Conservation (phyloP, 2,329 filamentous ascomycete species). For the Penicillium sp. region DNA sequence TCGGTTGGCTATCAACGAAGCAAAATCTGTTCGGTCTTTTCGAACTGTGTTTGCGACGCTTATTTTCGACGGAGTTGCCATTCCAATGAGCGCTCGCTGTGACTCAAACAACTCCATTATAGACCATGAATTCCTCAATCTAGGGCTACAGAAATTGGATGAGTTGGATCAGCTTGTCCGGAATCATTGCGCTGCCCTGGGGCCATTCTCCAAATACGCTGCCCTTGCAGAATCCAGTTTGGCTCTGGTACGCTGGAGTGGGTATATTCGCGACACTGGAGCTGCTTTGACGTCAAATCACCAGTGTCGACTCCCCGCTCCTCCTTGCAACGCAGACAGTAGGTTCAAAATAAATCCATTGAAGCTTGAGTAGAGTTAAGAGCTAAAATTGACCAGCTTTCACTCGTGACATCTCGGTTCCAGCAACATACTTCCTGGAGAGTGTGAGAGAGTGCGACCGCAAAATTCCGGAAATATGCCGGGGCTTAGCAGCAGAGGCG, state of each 20-base stretch:
- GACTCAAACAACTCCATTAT: not conserved
- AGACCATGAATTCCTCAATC: constrained; percentile 20
- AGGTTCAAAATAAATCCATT: not conserved
- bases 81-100: constrained; percentile 13
- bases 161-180: constrained; percentile 19
- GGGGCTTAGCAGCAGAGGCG: constrained; percentile 16
- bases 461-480: constrained; percentile 16
- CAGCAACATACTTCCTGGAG: not conserved
- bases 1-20: constrained; percentile 10
- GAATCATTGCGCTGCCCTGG: constrained; percentile 23
- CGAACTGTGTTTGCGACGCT: constrained; percentile 24
- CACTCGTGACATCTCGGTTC: not conserved
- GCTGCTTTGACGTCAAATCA: constrained; percentile 22
- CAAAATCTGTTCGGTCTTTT: constrained; percentile 23
- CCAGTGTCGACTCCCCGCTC: constrained; percentile 19
- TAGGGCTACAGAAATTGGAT: constrained; percentile 19
- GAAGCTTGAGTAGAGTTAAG: not conserved
- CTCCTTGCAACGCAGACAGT: constrained; percentile 9
- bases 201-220: constrained; percentile 22
- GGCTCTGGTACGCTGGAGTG: constrained; percentile 26
- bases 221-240: constrained; percentile 24
- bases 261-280: constrained; percentile 30
- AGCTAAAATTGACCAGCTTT: constrained; percentile 1
- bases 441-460: constrained; percentile 3
- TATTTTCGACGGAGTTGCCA: constrained; percentile 27